Evolutionary conservation across 208 protist species (phyloP), one percentile per base, ranked within the genome.

Genomic region (Trypanosoma lewisi): DNA sequence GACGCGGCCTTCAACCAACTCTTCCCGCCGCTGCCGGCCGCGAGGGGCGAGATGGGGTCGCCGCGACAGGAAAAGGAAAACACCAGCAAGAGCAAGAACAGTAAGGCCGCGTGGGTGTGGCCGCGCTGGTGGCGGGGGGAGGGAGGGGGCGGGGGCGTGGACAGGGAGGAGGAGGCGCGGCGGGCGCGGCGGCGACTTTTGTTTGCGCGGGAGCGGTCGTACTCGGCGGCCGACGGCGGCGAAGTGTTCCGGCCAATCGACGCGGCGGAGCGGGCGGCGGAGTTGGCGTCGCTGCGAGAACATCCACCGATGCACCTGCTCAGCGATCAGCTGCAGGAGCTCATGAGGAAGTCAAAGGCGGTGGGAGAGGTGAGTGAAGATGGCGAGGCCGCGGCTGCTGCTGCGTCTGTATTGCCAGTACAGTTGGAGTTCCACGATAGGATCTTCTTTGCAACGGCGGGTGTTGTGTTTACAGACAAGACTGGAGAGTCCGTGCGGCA

Each of bases 301-400:
- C 75, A 78, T 50, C 84, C 80, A 39, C 84, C 80, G 2, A 85
- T 85, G 78, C 73, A 87, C 47, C 37, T 83, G 12, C 39, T 91
- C 16, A 65, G 78, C 28, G 73, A 70, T 2, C 72, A 91, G 66
- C 63, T 91, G 48, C 57, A 78, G 48, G 44, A 36, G 8, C 47
- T 86, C 3, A 73, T 67, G 54, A 23, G 33, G 8, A 33, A 21
- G n/a, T 78, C 77, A 8, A 63, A 62, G 51, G 28, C 19, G 16
- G 36, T 14, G 36, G 14, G 36, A 14, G 36, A 41, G 7, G 36
- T 41, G 14, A 41, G n/a, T n/a, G 70, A 71, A 42, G 62, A 60
- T 17, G 36, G 14, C 1, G 47, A 2, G 1, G 27, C 33, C 1
- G 16, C 55, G 21, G 23, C 31, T 25, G 21, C n/a, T 19, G 19